Evolutionary conservation across 257 asterid species (phyloP).

Genomic region (Mitragyna speciosa): DNA sequence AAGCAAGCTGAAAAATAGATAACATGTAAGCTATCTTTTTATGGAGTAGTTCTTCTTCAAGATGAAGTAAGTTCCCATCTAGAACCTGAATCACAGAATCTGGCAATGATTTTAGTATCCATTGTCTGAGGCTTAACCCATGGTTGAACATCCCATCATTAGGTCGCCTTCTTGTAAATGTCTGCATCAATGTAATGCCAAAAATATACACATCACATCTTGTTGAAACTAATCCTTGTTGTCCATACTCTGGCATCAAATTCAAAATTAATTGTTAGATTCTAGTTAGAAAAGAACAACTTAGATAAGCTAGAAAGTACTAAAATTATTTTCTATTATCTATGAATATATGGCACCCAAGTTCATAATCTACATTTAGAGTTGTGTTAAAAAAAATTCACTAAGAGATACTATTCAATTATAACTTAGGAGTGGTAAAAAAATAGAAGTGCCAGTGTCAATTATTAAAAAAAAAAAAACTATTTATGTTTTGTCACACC

Average conservation of each 20-base stretch:
- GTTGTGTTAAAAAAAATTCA: no score
- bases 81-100: slow-evolving; percentile 1
- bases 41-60: background rate
- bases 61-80: slow-evolving; percentile 4
- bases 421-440: no score
- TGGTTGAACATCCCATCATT: slow-evolving; percentile 11
- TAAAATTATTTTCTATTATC: no score
- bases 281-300: no score
- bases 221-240: background rate
- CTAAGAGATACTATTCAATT: no score
- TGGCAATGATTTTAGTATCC: slow-evolving; percentile 4
- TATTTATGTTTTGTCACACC: no score
- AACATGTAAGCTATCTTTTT: background rate
- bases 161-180: slow-evolving; percentile 10
- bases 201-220: slow-evolving; percentile 19
- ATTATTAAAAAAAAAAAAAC: no score
- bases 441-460: no score
- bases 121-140: background rate
- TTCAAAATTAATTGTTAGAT: background rate
- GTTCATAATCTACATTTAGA: no score
- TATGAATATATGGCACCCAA: no score
- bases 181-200: slow-evolving; percentile 21
- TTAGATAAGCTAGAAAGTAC: no score
- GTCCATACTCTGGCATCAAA: background rate
- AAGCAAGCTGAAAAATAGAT: slow-evolving; percentile 15